Conservation (phyloP, 495 filamentous ascomycete genomes). For the Pyronema omphalodes region DNA sequence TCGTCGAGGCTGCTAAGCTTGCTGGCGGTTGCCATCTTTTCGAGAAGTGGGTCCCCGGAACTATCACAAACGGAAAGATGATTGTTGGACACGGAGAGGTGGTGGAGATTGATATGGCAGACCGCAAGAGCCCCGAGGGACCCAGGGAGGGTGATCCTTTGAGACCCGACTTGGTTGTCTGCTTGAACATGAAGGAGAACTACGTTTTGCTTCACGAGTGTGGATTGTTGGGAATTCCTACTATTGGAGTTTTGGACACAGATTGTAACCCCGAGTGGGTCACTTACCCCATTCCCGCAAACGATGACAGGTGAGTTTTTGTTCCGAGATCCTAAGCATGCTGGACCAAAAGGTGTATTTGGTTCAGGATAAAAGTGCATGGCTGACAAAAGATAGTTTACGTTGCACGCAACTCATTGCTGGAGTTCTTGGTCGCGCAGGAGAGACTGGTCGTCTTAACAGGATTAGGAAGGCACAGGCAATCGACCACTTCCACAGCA, state of each 20-base stretch:
- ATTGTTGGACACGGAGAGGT: conserved; percentile 58
- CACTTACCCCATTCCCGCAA: conserved; percentile 91
- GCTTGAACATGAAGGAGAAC: conserved; percentile 84
- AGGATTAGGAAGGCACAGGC: not conserved
- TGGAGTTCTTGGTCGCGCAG: conserved; percentile 68
- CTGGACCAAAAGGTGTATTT: not conserved
- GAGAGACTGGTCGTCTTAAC: conserved; percentile 40
- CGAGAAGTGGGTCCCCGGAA: conserved; percentile 80
- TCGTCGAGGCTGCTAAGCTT: conserved; percentile 64
- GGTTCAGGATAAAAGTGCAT: not conserved
- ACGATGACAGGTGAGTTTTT: conserved; percentile 62
- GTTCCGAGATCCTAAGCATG: not conserved
- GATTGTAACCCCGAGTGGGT: conserved; percentile 84
- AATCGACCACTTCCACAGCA: not conserved
- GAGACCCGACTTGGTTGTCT: conserved; percentile 80
- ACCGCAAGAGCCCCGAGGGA: conserved; percentile 35
- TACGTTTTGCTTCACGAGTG: conserved; percentile 80
- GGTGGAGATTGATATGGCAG: conserved; percentile 35
- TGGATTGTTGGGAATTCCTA: conserved; percentile 69
- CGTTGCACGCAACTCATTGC: conserved; percentile 65
- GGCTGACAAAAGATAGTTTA: conserved; percentile 35
- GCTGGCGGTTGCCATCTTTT: conserved; percentile 75
- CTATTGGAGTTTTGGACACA: conserved; percentile 87
- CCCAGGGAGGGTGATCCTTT: conserved; percentile 42
- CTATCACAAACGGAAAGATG: conserved; percentile 81